Percentiles rank a stretch among this genome's conserved stretches.
Conservation (phyloP, 345 rosid species). For the Punica granatum region DNA sequence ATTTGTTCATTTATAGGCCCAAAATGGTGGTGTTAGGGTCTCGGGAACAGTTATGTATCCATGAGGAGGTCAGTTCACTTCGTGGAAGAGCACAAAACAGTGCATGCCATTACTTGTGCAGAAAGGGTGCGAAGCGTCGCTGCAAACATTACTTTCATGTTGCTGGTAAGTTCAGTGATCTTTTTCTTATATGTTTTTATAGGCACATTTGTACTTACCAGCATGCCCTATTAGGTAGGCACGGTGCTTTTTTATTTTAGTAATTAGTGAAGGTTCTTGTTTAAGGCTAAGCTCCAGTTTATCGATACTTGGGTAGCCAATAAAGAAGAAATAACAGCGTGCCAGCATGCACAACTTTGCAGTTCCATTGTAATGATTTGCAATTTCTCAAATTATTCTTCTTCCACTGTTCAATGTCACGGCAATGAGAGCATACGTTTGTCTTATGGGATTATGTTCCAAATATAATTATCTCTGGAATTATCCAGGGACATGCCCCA, state of each 20-base stretch:
- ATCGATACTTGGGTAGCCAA: neutral
- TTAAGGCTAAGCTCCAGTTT: neutral
- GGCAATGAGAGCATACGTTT: neutral
- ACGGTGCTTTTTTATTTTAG: neutral
- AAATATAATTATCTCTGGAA: neutral
- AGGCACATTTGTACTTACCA: neutral
- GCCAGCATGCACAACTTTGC: neutral
- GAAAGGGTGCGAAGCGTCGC: conserved; percentile 42
- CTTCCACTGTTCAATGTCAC: neutral
- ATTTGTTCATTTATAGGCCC: conserved; percentile 47
- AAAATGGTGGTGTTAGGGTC: conserved; percentile 90
- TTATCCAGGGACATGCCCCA: too few relatives aligned
- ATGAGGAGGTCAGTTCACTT: conserved; percentile 72
- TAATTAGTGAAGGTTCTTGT: neutral
- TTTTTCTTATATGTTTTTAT: neutral
- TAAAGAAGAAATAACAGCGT: neutral
- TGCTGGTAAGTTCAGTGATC: conserved; percentile 25
- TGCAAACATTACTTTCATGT: conserved; percentile 52
- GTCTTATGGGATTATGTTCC: neutral
- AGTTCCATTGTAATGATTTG: neutral
- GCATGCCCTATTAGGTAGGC: neutral
- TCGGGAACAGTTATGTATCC: conserved; percentile 87
- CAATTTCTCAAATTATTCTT: neutral
- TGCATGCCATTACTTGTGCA: conserved; percentile 68
- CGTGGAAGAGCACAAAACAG: conserved; percentile 82